A percentile compares a stretch with the other conserved stretches of the same genome.
These are phyloP conservation scores for Leishmania braziliensis DNA, from an alignment of 208 protist species.

Conservation along the genomic window DNA sequence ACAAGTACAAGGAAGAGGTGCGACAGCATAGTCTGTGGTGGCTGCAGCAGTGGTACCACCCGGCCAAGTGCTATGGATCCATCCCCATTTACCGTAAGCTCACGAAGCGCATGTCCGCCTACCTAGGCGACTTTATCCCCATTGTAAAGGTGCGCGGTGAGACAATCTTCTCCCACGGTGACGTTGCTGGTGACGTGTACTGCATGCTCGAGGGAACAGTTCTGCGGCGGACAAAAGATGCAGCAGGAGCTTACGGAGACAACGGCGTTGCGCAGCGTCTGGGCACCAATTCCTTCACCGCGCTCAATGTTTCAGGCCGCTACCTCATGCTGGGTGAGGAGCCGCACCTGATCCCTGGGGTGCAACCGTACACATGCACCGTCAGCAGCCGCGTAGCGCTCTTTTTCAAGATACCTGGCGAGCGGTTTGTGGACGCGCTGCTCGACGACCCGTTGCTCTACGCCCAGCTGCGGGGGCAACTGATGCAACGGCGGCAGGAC, in stretches of 20 bases:
- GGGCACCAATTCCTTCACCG: constrained; percentile 55
- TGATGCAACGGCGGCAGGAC: constrained; percentile 45
- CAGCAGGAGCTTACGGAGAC: constrained; percentile 43
- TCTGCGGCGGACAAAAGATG: constrained; percentile 41
- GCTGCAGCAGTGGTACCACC: constrained; percentile 46
- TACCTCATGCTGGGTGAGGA: constrained; percentile 87
- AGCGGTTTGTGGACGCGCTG: constrained; percentile 77
- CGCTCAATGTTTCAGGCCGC: constrained; percentile 57
- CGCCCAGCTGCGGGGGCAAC: constrained; percentile 62
- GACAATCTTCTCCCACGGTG: constrained; percentile 75
- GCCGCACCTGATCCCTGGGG: constrained; percentile 73
- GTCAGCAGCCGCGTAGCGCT: constrained; percentile 74
- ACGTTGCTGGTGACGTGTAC: constrained; percentile 73
- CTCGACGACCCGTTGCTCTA: constrained; percentile 79
- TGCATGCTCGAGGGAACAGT: constrained; percentile 82
- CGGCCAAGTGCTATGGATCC: constrained; percentile 44
- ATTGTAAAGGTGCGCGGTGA: constrained; percentile 69
- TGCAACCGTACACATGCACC: constrained; percentile 75
- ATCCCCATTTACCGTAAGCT: constrained; percentile 85
- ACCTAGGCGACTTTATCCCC: constrained; percentile 72
- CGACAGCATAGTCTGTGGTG: constrained; percentile 49
- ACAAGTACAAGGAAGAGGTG: constrained; percentile 50
- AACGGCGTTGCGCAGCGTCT: constrained; percentile 57
- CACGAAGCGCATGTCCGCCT: constrained; percentile 32
- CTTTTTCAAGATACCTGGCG: constrained; percentile 65